phyloP scores from a whole-genome alignment of 2,329 filamentous ascomycete genomes.

The Ophiostoma ips region DNA sequence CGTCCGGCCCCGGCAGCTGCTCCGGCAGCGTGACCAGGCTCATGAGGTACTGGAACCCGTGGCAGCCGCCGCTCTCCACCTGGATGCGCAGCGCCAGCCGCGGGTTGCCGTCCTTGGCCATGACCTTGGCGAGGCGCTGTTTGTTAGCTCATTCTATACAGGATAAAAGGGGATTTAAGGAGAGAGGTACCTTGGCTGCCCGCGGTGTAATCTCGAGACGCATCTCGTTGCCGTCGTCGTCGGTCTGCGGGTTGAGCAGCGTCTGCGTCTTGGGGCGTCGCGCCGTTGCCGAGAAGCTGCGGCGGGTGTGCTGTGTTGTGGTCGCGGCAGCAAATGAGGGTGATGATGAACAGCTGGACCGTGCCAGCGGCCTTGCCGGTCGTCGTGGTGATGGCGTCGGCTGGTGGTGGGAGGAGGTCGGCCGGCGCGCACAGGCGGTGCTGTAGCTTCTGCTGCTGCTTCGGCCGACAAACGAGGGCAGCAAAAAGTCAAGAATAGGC shows the following conservation, averaged over 20 bases:
- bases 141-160: neutral
- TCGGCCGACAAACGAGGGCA: constrained; percentile 18
- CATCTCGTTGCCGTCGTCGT: constrained; percentile 79
- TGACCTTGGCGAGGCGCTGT: constrained; percentile 64
- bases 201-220: constrained; percentile 69
- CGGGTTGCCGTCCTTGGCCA: constrained; percentile 57
- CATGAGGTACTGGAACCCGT: constrained; percentile 97
- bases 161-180: neutral
- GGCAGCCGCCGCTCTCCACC: constrained; percentile 87
- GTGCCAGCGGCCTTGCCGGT: too few relatives aligned
- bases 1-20: constrained; percentile 13
- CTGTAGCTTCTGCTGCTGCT: too few relatives aligned
- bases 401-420: neutral
- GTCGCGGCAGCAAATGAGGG: neutral
- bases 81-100: constrained; percentile 78
- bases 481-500: constrained; percentile 28
- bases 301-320: neutral
- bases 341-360: too few relatives aligned
- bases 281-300: constrained; percentile 25
- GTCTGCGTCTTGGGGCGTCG: constrained; percentile 30
- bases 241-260: constrained; percentile 57
- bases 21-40: constrained; percentile 54
- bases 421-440: too few relatives aligned
- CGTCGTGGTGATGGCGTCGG: neutral
- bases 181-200: constrained; percentile 54